Evolutionary conservation across 306 rosid genomes (phyloP).

Genomic region (Senna tora): DNA sequence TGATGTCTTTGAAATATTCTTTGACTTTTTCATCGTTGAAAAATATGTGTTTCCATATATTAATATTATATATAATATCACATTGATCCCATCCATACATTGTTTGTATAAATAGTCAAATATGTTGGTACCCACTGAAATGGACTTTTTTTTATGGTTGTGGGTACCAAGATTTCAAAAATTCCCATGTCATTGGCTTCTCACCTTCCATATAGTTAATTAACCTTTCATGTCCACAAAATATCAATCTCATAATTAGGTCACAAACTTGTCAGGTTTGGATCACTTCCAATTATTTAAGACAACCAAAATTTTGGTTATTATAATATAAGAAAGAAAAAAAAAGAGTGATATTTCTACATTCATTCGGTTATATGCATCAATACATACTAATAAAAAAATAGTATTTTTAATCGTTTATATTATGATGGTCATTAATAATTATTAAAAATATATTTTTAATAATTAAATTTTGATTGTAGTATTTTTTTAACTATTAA

Average conservation of each 20-base stretch:
- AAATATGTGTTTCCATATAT: not conserved
- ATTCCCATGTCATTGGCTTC: constrained; percentile 42
- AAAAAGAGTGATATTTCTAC: too few species aligned
- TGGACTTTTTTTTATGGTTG: constrained; percentile 44
- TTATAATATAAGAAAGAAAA: too few species aligned
- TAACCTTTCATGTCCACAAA: not conserved
- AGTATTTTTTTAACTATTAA: too few species aligned
- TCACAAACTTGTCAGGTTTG: constrained; percentile 41
- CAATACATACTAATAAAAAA: too few species aligned
- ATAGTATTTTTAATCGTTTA: too few species aligned
- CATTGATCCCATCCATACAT: not conserved
- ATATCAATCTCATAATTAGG: not conserved
- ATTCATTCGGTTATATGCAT: too few species aligned
- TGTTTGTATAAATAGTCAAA: constrained; percentile 48
- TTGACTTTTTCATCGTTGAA: constrained; percentile 37
- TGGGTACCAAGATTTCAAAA: constrained; percentile 29
- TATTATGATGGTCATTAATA: too few species aligned
- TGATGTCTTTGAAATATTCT: constrained; percentile 21
- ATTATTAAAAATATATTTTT: too few species aligned
- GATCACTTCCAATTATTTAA: constrained; percentile 25
- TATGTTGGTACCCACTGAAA: constrained; percentile 43
- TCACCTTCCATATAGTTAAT: constrained; percentile 37
- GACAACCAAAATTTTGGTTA: not conserved
- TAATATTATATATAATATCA: not conserved
- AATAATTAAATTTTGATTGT: too few species aligned